Conservation (phyloP, 1,284 basidiomycete species). For the Volvariella surrecta region DNA sequence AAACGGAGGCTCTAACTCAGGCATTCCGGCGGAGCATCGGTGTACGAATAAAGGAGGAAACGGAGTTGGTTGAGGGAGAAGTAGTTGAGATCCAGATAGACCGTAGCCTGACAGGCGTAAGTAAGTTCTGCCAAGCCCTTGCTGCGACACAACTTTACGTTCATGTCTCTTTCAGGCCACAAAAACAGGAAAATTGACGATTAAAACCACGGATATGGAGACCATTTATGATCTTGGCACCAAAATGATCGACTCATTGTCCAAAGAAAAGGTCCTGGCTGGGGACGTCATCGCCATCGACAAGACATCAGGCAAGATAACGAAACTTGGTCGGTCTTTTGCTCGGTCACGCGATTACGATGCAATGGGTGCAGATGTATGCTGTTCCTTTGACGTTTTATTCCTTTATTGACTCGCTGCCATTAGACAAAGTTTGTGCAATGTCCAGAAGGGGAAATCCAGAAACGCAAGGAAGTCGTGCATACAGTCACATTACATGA, state of each 20-base stretch:
- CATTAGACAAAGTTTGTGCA: constrained; percentile 92
- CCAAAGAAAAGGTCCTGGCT: constrained; percentile 95
- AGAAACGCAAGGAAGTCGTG: constrained; percentile 94
- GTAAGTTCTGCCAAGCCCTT: constrained; percentile 23
- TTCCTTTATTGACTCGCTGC: background rate
- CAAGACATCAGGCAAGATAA: constrained; percentile 95
- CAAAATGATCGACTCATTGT: constrained; percentile 98
- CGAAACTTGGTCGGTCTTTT: constrained; percentile 93
- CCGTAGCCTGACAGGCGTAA: constrained; percentile 89
- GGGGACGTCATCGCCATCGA: constrained; percentile 97
- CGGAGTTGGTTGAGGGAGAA: constrained; percentile 96
- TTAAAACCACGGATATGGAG: constrained; percentile 99
- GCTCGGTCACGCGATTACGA: constrained; percentile 96
- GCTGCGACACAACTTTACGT: constrained; percentile 1
- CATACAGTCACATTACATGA: constrained; percentile 98
- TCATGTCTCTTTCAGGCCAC: constrained; percentile 57
- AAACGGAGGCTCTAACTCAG: constrained; percentile 96
- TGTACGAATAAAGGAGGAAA: constrained; percentile 96
- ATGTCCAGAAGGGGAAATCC: constrained; percentile 96
- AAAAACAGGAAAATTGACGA: constrained; percentile 95
- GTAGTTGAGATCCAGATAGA: constrained; percentile 99
- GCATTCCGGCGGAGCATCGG: constrained; percentile 86
- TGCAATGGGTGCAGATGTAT: constrained; percentile 95
- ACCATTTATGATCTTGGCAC: constrained; percentile 98
- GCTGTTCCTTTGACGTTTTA: constrained; percentile 21